A percentile compares a stretch with the other conserved stretches of the same genome.
phyloP scores from a whole-genome alignment of 306 rosid genomes.

The Medicago truncatula region DNA sequence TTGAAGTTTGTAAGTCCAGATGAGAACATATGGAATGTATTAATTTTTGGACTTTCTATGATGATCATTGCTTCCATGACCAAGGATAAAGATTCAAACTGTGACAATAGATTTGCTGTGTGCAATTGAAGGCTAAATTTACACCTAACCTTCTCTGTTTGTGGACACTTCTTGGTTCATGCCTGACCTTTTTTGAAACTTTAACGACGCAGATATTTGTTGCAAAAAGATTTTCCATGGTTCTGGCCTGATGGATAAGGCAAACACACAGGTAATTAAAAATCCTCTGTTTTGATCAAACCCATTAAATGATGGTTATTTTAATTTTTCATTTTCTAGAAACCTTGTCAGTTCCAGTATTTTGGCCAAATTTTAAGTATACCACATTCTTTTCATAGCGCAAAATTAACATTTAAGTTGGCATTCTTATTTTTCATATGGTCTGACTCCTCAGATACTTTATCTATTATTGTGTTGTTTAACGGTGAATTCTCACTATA shows the following conservation, averaged over 20 bases:
- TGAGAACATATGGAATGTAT: background rate
- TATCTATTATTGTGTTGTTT: background rate
- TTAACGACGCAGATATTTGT: slow-evolving; percentile 14
- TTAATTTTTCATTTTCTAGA: slow-evolving; percentile 4
- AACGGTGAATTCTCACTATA: background rate
- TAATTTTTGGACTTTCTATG: background rate
- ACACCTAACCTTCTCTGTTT: slow-evolving; percentile 1
- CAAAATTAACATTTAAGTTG: slow-evolving; percentile 26
- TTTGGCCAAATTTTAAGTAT: slow-evolving; percentile 22
- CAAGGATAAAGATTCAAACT: slow-evolving; percentile 18
- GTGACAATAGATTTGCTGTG: slow-evolving; percentile 7
- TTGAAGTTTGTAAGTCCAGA: slow-evolving; percentile 28
- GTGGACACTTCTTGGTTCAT: slow-evolving; percentile 21
- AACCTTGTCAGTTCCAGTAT: background rate
- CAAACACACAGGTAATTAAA: slow-evolving; percentile 26
- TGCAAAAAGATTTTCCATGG: slow-evolving; percentile 10
- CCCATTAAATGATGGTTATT: slow-evolving; percentile 5
- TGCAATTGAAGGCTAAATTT: background rate
- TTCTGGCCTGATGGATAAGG: slow-evolving; percentile 30
- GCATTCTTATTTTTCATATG: slow-evolving; percentile 17
- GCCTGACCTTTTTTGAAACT: background rate
- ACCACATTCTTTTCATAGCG: slow-evolving; percentile 9
- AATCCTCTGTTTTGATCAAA: slow-evolving; percentile 22
- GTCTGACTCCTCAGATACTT: background rate
- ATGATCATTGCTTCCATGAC: slow-evolving; percentile 20